Evolutionary conservation across 179 eudicot species (phyloP).

Genomic region (Actinidia chinensis): DNA sequence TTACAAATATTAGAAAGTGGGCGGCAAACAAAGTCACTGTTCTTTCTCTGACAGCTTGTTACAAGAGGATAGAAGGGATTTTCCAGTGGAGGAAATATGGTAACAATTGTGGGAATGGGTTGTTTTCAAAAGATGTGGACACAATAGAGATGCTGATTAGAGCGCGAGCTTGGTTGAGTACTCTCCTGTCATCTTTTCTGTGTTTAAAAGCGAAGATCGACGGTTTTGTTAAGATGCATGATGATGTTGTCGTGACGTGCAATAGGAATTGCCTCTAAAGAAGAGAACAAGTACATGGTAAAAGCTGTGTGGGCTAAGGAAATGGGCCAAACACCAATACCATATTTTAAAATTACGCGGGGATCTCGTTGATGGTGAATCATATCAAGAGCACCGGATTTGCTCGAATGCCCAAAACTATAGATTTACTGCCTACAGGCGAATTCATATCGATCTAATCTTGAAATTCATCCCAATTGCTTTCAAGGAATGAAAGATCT

Average conservation of each 20-base stretch:
- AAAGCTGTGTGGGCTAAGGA: constrained; percentile 26
- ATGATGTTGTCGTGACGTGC: constrained; percentile 39
- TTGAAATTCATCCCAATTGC: background rate
- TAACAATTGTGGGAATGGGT: constrained; percentile 35
- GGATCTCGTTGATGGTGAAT: background rate
- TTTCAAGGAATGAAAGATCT: constrained; percentile 16
- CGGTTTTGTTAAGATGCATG: constrained; percentile 33
- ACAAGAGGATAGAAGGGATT: constrained; percentile 39
- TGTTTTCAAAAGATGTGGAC: constrained; percentile 29
- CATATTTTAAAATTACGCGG: background rate
- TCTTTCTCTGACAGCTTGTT: constrained; percentile 36
- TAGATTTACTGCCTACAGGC: background rate
- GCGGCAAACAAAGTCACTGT: constrained; percentile 27
- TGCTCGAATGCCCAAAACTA: constrained; percentile 2
- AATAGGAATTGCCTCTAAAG: constrained; percentile 33
- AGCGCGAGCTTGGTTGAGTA: constrained; percentile 24
- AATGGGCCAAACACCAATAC: constrained; percentile 24
- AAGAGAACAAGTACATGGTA: constrained; percentile 38
- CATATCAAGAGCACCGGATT: background rate
- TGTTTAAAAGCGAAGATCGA: constrained; percentile 20
- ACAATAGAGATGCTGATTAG: constrained; percentile 33
- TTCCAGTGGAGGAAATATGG: constrained; percentile 31
- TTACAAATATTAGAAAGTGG: constrained; percentile 32
- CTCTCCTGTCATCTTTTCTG: too few species aligned
- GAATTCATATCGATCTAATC: background rate